Evolutionary conservation across 2,329 filamentous ascomycete species (phyloP).

Genomic region (Colletotrichum caudatum): DNA sequence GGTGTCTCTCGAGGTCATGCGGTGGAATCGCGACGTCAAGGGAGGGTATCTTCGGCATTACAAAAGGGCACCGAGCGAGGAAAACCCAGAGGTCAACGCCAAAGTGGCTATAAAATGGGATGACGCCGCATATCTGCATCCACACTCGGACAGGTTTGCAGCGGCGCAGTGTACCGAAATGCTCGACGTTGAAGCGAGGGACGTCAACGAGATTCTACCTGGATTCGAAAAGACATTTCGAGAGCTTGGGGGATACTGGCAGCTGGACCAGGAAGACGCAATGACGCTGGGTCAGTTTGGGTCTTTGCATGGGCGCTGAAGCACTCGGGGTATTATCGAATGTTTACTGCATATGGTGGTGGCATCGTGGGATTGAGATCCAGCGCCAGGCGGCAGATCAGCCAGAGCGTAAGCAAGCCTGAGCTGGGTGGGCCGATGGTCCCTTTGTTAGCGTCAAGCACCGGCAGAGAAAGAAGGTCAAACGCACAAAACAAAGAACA

Average conservation of each 20-base stretch:
- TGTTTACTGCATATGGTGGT: background rate
- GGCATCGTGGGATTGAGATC: too few relatives aligned
- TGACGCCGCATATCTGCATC: slow-evolving; percentile 23
- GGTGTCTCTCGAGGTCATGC: slow-evolving; percentile 26
- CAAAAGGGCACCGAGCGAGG: slow-evolving; percentile 25
- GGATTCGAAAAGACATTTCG: slow-evolving; percentile 31
- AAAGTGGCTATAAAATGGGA: slow-evolving; percentile 34
- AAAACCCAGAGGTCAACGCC: slow-evolving; percentile 19
- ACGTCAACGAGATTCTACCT: slow-evolving; percentile 28
- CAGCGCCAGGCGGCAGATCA: background rate
- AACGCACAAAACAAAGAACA: slow-evolving; percentile 15
- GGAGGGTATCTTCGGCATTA: slow-evolving; percentile 29
- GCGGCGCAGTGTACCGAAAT: slow-evolving; percentile 35
- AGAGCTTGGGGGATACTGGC: slow-evolving; percentile 34
- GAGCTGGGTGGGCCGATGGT: slow-evolving; percentile 4
- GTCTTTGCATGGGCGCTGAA: background rate
- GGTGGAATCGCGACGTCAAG: slow-evolving; percentile 28
- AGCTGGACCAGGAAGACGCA: slow-evolving; percentile 29
- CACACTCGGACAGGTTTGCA: slow-evolving; percentile 10
- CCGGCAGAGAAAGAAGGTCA: slow-evolving; percentile 14
- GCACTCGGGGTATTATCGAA: background rate
- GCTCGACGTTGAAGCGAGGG: slow-evolving; percentile 21
- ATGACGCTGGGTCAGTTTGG: background rate
- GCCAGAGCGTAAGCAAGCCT: background rate
- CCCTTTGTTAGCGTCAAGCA: slow-evolving; percentile 5